Evolutionary conservation across 2,329 filamentous ascomycete species (phyloP).

Genomic region (Aureobasidium leucospermi): DNA sequence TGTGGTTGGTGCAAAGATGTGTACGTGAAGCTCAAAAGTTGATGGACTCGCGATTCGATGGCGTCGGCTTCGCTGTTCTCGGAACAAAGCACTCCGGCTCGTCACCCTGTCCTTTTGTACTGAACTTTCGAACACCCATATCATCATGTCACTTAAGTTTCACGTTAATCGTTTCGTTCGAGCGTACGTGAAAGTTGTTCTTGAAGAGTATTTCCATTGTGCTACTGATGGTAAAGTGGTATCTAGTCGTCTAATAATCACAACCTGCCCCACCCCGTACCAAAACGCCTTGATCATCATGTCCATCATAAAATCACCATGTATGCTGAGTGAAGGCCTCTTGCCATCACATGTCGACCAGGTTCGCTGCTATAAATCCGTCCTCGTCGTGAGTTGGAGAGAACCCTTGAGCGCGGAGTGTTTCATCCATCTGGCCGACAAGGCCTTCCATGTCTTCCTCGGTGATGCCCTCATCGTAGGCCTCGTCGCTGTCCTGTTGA

Average conservation of each 20-base stretch:
- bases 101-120: neutral
- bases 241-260: constrained; percentile 11
- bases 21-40: neutral
- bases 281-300: neutral
- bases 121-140: too few relatives aligned
- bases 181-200: too few relatives aligned
- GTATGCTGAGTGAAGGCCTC: neutral
- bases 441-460: constrained; percentile 16
- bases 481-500: neutral
- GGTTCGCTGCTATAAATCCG: neutral
- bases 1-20: neutral
- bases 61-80: neutral
- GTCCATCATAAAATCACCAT: neutral
- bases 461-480: constrained; percentile 7
- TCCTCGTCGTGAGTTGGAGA: neutral
- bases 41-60: neutral
- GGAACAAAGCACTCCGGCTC: neutral
- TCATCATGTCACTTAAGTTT: too few relatives aligned
- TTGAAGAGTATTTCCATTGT: neutral
- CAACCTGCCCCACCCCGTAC: neutral
- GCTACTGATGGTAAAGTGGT: neutral
- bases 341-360: neutral
- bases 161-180: too few relatives aligned
- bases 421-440: constrained; percentile 16
- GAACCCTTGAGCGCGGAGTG: neutral